Conservation (phyloP, 768 basidiomycete species). For the Antrodiella citrinella region DNA sequence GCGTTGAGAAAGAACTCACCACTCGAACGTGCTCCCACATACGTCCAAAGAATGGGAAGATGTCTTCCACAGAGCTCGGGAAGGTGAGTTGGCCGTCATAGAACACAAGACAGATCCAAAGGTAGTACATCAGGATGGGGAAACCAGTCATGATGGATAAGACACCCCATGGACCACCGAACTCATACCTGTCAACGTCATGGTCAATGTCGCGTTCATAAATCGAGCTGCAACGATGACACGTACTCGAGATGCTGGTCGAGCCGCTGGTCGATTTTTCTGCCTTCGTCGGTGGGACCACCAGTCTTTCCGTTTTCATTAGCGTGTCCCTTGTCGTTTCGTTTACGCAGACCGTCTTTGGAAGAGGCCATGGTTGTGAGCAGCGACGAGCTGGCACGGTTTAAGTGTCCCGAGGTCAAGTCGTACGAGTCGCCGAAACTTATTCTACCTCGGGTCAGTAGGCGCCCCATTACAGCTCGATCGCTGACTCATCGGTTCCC, state of each 20-base stretch:
- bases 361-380: no score
- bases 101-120: constrained; percentile 96
- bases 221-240: background rate
- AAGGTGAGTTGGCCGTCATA: constrained; percentile 79
- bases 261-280: constrained; percentile 62
- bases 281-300: constrained; percentile 61
- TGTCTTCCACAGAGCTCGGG: constrained; percentile 61
- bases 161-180: constrained; percentile 91
- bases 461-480: no score
- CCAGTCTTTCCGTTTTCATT: no score
- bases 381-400: no score
- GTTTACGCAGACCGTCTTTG: no score
- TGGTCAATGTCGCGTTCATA: constrained; percentile 1
- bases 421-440: no score
- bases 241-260: constrained; percentile 36
- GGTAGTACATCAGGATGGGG: constrained; percentile 94
- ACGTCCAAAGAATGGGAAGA: constrained; percentile 65
- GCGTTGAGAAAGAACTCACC: constrained; percentile 34
- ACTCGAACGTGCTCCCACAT: constrained; percentile 85
- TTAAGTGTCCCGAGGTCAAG: no score
- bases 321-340: no score
- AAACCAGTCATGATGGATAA: constrained; percentile 91
- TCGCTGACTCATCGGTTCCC: no score
- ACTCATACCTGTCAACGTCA: constrained; percentile 65
- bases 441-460: no score